Evolutionary conservation across 306 rosid species (phyloP).

Genomic region (Malus sieversii): DNA sequence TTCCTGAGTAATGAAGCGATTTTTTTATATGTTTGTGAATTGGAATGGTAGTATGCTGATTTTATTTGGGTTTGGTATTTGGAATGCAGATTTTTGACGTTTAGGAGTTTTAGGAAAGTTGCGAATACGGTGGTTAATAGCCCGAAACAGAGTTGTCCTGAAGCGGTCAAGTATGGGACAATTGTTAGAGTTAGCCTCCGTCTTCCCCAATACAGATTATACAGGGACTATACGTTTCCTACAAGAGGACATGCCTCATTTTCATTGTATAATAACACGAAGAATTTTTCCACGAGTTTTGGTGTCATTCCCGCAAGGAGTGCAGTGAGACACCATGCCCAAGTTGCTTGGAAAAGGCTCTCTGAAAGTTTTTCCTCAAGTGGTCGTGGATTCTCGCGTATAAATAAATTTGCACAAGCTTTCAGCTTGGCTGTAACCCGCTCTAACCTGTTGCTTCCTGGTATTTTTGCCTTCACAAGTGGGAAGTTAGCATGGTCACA

Average conservation of each 20-base stretch:
- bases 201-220: constrained; percentile 41
- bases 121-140: constrained; percentile 31
- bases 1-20: neutral
- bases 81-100: constrained; percentile 67
- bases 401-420: constrained; percentile 75
- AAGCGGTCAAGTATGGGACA: constrained; percentile 43
- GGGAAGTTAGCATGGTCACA: constrained; percentile 85
- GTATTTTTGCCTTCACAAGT: constrained; percentile 63
- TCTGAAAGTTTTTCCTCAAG: constrained; percentile 40
- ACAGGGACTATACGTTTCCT: constrained; percentile 33
- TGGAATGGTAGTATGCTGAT: neutral
- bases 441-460: constrained; percentile 70
- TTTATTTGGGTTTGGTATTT: constrained; percentile 6
- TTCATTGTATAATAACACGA: constrained; percentile 30
- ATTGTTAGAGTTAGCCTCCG: constrained; percentile 34
- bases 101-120: constrained; percentile 42
- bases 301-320: constrained; percentile 35
- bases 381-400: constrained; percentile 35
- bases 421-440: constrained; percentile 74
- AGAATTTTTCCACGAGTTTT: constrained; percentile 38
- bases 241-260: constrained; percentile 31
- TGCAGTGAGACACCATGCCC: constrained; percentile 41
- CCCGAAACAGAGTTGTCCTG: constrained; percentile 29
- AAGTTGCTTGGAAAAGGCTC: constrained; percentile 61
- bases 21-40: neutral